Evolutionary conservation across 164 flowering plant genomes (phyloP).

Genomic region (Platanus orientalis): DNA sequence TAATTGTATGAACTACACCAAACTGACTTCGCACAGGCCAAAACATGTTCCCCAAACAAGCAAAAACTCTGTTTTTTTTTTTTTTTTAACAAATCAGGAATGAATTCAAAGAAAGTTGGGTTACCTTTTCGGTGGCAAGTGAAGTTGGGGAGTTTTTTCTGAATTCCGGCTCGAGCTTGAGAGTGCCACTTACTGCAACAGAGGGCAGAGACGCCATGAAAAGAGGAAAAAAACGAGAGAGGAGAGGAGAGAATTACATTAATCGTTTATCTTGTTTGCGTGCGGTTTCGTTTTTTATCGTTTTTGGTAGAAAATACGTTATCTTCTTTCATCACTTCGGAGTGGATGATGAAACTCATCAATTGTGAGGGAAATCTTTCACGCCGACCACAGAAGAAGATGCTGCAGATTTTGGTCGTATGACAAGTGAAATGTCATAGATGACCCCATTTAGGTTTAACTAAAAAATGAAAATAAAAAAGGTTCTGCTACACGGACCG

Average conservation of each 20-base stretch:
- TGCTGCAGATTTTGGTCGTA: too few species aligned
- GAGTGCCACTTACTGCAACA: constrained; percentile 42
- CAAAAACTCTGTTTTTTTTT: not conserved
- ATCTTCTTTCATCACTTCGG: not conserved
- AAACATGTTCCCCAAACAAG: not conserved
- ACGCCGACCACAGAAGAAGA: too few species aligned
- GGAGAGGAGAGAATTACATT: not conserved
- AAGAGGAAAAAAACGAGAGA: constrained; percentile 6
- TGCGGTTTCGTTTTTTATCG: not conserved
- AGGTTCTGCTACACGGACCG: too few species aligned
- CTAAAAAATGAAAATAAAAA: too few species aligned
- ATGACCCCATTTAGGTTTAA: too few species aligned
- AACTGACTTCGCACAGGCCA: not conserved
- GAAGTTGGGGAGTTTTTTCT: constrained; percentile 32
- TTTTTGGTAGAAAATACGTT: not conserved
- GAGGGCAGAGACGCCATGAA: constrained; percentile 79
- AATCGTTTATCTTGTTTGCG: not conserved
- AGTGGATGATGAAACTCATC: too few species aligned
- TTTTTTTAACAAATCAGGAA: not conserved
- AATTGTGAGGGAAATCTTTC: too few species aligned
- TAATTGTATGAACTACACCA: not conserved
- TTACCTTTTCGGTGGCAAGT: constrained; percentile 45
- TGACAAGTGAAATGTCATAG: too few species aligned
- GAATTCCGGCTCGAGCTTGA: constrained; percentile 50
- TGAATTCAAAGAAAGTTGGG: not conserved